Base-by-base conservation (phyloP, 805 yeast genomes). In the Kuraishia borneana region DNA sequence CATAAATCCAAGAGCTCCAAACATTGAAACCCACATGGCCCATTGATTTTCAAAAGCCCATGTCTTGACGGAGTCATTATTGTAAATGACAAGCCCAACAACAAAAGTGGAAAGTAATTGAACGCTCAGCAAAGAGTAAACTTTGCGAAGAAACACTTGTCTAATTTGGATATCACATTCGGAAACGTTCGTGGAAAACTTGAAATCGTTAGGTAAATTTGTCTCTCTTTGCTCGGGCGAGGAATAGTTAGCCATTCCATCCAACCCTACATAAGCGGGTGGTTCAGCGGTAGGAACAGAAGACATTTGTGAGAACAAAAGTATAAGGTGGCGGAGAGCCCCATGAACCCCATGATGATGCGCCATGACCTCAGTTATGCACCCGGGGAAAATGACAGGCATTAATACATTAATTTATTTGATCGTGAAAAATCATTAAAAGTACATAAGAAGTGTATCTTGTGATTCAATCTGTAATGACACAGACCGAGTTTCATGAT, bases 81-180 rank as follows among this genome's bases (percentile, higher is more conserved):
- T 46, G 26, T 65, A 56, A 30, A 82, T 65, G 16, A 70, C 41
- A 18, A 61, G 59, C 4, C 84, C 82, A 18, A 73, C 67, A 6
- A 66, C 56, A 17, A 78, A 64, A 0, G 95, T 83, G 20, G 63
- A 56, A 21, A 75, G 51, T 25, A 85, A 51, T 55, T 85, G 96
- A 4, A 68, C 56, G 9, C 76, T 54, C 33, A 85, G 63, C 31
- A 87, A 64, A 5, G 84, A 61, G 55, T 84, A 87, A 6, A 85
- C 96, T 49, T 81, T 82, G 39, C 87, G 68, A 44, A 83, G 61
- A 46, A 85, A 85, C 52, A 76, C 67, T 42, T 79, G 82, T 45
- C 95, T 73, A 26, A 85, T 65, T 12, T 80, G 73, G 34, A 83
- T 59, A 38, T 80, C 83, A 56, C 95, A 83, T 21, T 81, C 76